Conservation (phyloP, 495 filamentous ascomycete species). For the Jackrogersella minutella region DNA sequence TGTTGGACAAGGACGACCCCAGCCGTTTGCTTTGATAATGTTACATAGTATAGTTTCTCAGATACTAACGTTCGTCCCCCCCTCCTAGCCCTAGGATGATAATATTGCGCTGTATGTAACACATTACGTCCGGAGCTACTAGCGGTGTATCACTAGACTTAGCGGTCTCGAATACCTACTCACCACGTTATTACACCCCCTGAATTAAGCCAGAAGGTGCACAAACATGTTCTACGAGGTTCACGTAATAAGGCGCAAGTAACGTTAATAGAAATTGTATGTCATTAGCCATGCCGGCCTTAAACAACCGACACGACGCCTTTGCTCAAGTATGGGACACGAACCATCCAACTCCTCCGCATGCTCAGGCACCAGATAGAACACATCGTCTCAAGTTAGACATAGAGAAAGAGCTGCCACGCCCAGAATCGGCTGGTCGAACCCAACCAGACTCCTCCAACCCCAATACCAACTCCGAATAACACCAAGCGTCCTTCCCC, state of each 20-base stretch:
- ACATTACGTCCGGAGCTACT: background rate
- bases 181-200: background rate
- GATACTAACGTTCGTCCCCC: too few relatives aligned
- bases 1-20: background rate
- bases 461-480: constrained; percentile 17
- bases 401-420: constrained; percentile 37
- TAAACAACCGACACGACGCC: constrained; percentile 21
- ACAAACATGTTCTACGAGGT: background rate
- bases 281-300: constrained; percentile 30
- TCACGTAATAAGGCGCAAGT: background rate
- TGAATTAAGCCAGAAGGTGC: too few relatives aligned
- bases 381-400: constrained; percentile 23
- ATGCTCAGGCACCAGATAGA: constrained; percentile 28
- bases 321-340: constrained; percentile 27
- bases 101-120: too few relatives aligned
- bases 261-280: constrained; percentile 28
- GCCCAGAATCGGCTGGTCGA: constrained; percentile 24
- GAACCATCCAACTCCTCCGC: constrained; percentile 40
- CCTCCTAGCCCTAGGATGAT: background rate
- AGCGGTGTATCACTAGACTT: background rate
- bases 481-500: constrained; percentile 37
- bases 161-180: background rate
- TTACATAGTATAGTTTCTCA: too few relatives aligned
- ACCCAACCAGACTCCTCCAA: constrained; percentile 34
- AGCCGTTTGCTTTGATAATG: background rate